phyloP scores from a whole-genome alignment of 768 basidiomycete species.

The Crucibulum laeve region DNA sequence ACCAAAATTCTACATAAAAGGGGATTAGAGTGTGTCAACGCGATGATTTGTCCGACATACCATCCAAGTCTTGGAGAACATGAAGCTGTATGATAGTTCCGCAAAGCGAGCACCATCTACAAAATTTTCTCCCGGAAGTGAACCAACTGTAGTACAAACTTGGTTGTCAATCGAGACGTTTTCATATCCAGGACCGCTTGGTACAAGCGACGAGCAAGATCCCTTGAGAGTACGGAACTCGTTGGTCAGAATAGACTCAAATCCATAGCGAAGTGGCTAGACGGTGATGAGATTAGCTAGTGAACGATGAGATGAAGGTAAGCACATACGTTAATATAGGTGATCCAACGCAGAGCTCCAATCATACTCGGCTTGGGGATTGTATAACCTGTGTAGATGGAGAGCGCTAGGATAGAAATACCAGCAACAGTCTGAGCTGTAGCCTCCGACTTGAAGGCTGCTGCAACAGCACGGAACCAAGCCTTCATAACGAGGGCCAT shows the following conservation, averaged over 20 bases:
- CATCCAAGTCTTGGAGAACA: conserved; percentile 34
- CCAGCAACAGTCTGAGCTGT: conserved; percentile 61
- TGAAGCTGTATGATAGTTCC: conserved; percentile 43
- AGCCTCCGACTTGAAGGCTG: conserved; percentile 54
- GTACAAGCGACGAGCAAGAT: conserved; percentile 52
- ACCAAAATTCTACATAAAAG: conserved; percentile 56
- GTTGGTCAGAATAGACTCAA: conserved; percentile 75
- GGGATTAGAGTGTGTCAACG: too few relatives aligned
- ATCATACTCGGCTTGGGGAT: conserved; percentile 66
- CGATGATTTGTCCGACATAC: conserved; percentile 18
- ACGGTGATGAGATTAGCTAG: conserved; percentile 5
- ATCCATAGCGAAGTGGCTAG: conserved; percentile 23
- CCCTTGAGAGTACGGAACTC: conserved; percentile 75
- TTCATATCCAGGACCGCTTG: conserved; percentile 60
- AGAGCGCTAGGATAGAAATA: conserved; percentile 24
- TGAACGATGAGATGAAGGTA: neutral
- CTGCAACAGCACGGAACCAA: conserved; percentile 70
- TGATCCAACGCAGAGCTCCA: conserved; percentile 65
- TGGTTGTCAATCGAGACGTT: conserved; percentile 57
- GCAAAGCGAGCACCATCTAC: conserved; percentile 58
- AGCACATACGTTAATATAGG: conserved; percentile 56
- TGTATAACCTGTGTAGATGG: conserved; percentile 28
- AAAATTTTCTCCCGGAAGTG: conserved; percentile 46
- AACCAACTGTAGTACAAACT: conserved; percentile 69
- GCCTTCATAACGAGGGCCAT: conserved; percentile 68